Percentiles rank a stretch among this genome's conserved stretches.
Conservation (phyloP, 768 basidiomycete species). For the Phaffia tasmanica region DNA sequence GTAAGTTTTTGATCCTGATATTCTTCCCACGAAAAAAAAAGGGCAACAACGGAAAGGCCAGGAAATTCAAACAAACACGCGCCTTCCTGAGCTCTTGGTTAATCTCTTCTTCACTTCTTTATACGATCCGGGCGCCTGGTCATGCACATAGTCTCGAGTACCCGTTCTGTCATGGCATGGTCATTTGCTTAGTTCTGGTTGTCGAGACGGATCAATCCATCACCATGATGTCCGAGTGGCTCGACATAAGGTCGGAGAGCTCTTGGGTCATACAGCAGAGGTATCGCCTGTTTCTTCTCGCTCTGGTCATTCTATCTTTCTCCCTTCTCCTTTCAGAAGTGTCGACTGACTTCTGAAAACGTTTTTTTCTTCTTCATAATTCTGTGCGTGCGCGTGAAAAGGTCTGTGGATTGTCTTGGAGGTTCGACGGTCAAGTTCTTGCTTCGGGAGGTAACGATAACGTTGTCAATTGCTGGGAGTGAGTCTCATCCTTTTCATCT, state of each 20-base stretch:
- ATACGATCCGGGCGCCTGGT: not conserved
- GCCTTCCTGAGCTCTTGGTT: not conserved
- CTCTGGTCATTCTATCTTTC: not conserved
- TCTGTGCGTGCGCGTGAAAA: not conserved
- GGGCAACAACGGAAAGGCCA: too few species aligned
- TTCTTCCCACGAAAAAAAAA: too few species aligned
- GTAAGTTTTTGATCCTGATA: constrained; percentile 17
- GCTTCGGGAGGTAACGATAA: constrained; percentile 97
- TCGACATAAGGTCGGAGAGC: constrained; percentile 76
- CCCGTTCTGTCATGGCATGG: constrained; percentile 77
- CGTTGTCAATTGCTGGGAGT: constrained; percentile 95
- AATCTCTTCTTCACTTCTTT: not conserved
- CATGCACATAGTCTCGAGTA: constrained; percentile 49
- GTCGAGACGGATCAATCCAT: constrained; percentile 88
- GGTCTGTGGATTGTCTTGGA: constrained; percentile 42
- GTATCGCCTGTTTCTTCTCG: constrained; percentile 39
- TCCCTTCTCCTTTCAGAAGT: not conserved
- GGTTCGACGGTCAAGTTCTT: constrained; percentile 38
- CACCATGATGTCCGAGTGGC: constrained; percentile 88
- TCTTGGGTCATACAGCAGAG: constrained; percentile 81
- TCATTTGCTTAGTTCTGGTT: constrained; percentile 76
- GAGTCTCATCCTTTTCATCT: constrained; percentile 43
- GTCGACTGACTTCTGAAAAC: not conserved
- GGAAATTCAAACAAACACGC: not conserved
- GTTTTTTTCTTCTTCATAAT: not conserved